Base-by-base conservation (phyloP, 1,284 basidiomycete genomes). In the Malassezia restricta region DNA sequence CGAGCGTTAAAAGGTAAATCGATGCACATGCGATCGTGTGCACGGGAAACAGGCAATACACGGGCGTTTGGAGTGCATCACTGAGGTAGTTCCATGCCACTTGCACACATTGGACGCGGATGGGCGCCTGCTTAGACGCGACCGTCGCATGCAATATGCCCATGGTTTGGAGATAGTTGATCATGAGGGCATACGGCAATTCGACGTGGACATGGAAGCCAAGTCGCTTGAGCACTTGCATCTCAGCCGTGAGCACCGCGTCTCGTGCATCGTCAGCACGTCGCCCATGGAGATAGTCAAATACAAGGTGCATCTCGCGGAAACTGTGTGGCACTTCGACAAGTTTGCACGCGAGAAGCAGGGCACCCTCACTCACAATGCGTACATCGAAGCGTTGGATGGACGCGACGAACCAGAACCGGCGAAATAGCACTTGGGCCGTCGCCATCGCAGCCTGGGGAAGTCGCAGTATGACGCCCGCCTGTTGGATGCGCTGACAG, bases 391-490 rank as follows among this genome's bases (percentile, higher is more conserved):
- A 99, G 56, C 89, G 85, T 66, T 85, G 84, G 82, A 98, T 82
- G 3, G 90, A 94, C 5, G 86, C 84, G 14, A 94, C 87, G 76
- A 83, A 96, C 86, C 85, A 98, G 78, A 98, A 99, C 29, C 92
- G 79, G 61, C 98, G 92, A 71, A 92, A 92, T 4, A 99, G 76
- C 37, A 96, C 88, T 71, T 96, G 91, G 0, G 94, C 94, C 0
- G 89, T 88, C 5, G 92, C 89, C 64, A 94, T 87, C 6, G 90
- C 90, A 39, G 90, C 87, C 73, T 99, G 94, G 56, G 95, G 94
- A 85, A 92, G 83, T 68, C 83, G 82, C 51, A 96, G 78, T 44
- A 96, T 79, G 41, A 91, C 79, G 28, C 91, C 92, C 3, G 90
- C 89, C 75, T 95, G 85, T 66, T 95, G 89, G 30, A 98, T 91